Percentiles rank a stretch among this genome's conserved stretches.
Evolutionary conservation across 1,139 yeast genomes (phyloP).

Genomic region (Magnusiomyces fungicola): DNA sequence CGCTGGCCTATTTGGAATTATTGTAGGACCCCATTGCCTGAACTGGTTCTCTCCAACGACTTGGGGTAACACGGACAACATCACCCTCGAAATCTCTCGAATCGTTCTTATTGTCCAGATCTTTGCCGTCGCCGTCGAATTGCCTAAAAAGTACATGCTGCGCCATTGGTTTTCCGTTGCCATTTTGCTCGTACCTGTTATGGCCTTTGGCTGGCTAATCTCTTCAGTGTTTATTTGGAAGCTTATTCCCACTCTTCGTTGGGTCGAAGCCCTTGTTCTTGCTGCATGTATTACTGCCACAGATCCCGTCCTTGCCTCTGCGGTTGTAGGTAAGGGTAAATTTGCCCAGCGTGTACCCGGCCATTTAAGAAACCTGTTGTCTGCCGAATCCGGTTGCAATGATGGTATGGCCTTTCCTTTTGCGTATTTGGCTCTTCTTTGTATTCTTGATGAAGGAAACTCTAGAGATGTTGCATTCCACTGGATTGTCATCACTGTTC

Average conservation of each 20-base stretch:
- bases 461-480: constrained; percentile 67
- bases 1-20: constrained; percentile 84
- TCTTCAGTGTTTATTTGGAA: constrained; percentile 83
- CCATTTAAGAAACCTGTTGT: constrained; percentile 77
- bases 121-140: constrained; percentile 94
- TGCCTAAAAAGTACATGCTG: constrained; percentile 88
- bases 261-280: constrained; percentile 68
- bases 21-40: constrained; percentile 88
- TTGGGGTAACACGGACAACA: constrained; percentile 87
- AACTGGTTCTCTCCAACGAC: constrained; percentile 80
- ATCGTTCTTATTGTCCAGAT: constrained; percentile 87
- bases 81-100: constrained; percentile 83
- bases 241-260: constrained; percentile 73
- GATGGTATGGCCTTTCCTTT: constrained; percentile 99
- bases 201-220: constrained; percentile 90
- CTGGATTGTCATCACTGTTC: constrained; percentile 72
- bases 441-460: constrained; percentile 60
- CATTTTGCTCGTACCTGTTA: constrained; percentile 75
- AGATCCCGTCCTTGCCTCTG: constrained; percentile 95
- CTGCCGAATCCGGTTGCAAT: constrained; percentile 95
- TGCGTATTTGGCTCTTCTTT: constrained; percentile 63
- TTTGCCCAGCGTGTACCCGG: constrained; percentile 98
- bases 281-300: constrained; percentile 97
- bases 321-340: constrained; percentile 96
- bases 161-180: constrained; percentile 84